Conservation (phyloP, 306 rosid species). For the Chamaecrista fasciculata region DNA sequence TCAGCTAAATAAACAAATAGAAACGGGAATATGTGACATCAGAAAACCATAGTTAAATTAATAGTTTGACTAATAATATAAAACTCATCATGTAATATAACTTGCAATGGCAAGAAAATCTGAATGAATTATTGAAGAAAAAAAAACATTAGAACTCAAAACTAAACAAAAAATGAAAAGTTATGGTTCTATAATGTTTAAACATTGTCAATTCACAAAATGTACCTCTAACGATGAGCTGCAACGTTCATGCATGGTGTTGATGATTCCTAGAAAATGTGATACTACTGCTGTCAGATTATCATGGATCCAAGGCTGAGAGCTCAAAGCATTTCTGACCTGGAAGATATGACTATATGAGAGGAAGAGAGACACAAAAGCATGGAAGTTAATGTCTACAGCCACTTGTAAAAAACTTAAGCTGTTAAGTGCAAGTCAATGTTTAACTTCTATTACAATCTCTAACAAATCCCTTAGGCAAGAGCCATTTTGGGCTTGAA, state of each 20-base stretch:
- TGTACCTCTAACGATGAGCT: constrained; percentile 79
- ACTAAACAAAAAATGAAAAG: neutral
- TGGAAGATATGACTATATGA: constrained; percentile 32
- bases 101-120: constrained; percentile 4
- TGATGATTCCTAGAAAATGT: constrained; percentile 75
- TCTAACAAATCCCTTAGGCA: neutral
- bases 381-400: constrained; percentile 1
- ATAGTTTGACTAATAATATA: constrained; percentile 11
- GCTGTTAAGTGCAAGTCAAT: neutral
- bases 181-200: constrained; percentile 13
- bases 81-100: neutral
- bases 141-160: neutral
- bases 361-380: constrained; percentile 26
- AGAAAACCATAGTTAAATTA: constrained; percentile 4
- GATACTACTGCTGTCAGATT: constrained; percentile 54
- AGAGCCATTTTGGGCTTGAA: neutral
- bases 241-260: constrained; percentile 87
- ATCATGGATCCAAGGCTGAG: constrained; percentile 64
- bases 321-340: constrained; percentile 77
- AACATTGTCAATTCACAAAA: constrained; percentile 18
- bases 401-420: neutral
- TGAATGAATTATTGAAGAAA: neutral
- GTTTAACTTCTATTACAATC: neutral
- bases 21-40: neutral
- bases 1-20: neutral